phyloP scores from a whole-genome alignment of 352 stramenopile species.

The Saprolegnia diclina region DNA sequence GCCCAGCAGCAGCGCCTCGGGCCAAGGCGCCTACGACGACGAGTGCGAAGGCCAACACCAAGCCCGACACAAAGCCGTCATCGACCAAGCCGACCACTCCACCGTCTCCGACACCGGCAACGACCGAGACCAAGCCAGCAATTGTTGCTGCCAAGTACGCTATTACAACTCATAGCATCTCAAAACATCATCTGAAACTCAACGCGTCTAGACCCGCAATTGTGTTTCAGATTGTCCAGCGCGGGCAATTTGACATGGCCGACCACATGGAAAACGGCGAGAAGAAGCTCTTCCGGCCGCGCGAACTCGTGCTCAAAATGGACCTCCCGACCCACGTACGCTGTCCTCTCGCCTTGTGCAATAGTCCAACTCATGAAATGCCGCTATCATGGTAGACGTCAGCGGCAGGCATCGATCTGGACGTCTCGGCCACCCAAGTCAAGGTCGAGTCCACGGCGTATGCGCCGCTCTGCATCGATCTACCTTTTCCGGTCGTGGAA shows the following conservation, averaged over 20 bases:
- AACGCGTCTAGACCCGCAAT: constrained; percentile 37
- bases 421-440: constrained; percentile 52
- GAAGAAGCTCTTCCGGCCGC: constrained; percentile 33
- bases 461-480: constrained; percentile 41
- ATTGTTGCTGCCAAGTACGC: background rate
- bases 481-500: constrained; percentile 77
- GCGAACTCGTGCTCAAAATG: constrained; percentile 63
- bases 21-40: background rate
- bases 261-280: constrained; percentile 55
- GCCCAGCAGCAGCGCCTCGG: too few species aligned
- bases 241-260: constrained; percentile 61
- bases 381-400: constrained; percentile 29
- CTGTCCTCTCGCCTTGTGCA: background rate
- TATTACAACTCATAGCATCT: background rate
- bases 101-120: background rate
- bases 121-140: background rate
- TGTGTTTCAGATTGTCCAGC: constrained; percentile 54
- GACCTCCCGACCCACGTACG: constrained; percentile 44
- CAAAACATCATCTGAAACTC: background rate
- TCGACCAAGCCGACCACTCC: background rate
- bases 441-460: constrained; percentile 44
- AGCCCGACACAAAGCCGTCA: background rate
- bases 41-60: background rate
- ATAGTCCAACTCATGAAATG: background rate
- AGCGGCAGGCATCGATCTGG: constrained; percentile 54